These are phyloP conservation scores for Mycena polygramma DNA, from an alignment of 768 basidiomycete species.

Conservation along the genomic window DNA sequence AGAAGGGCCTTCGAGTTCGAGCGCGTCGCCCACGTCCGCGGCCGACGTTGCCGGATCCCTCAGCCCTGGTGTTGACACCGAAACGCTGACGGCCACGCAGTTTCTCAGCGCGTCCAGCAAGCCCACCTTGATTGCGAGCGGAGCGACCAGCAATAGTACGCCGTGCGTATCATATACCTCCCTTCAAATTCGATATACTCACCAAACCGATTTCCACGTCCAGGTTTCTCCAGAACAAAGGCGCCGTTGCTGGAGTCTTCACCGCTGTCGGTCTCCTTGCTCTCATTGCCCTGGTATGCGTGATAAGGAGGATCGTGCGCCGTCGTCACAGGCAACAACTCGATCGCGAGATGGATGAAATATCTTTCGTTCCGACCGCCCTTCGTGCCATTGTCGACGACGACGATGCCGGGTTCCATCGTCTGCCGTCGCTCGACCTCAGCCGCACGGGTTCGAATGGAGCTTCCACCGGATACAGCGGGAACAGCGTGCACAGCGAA, in stretches of 20 bases:
- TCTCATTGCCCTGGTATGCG: constrained; percentile 61
- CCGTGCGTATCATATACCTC: background rate
- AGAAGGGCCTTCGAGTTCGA: too few relatives aligned
- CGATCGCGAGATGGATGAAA: constrained; percentile 70
- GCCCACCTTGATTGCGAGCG: background rate
- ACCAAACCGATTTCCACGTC: background rate
- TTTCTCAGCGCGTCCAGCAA: background rate
- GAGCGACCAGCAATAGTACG: background rate
- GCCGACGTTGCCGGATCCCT: too few relatives aligned
- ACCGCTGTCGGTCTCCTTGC: constrained; percentile 76
- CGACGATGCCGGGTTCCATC: background rate
- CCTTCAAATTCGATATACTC: background rate
- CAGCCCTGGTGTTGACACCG: background rate
- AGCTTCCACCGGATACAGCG: background rate
- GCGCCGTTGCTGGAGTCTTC: constrained; percentile 81
- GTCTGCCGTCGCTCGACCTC: constrained; percentile 1
- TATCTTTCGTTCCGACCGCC: background rate
- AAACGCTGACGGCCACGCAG: background rate
- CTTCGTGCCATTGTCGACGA: background rate
- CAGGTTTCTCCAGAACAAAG: constrained; percentile 81
- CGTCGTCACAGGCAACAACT: constrained; percentile 74
- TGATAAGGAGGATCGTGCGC: constrained; percentile 66
- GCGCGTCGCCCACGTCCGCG: too few relatives aligned
- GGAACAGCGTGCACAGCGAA: background rate
- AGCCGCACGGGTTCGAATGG: background rate